A percentile compares a stretch with the other conserved stretches of the same genome.
These are phyloP conservation scores for Colletotrichum spaethianum DNA, from an alignment of 2,329 filamentous ascomycete genomes.

Conservation along the genomic window DNA sequence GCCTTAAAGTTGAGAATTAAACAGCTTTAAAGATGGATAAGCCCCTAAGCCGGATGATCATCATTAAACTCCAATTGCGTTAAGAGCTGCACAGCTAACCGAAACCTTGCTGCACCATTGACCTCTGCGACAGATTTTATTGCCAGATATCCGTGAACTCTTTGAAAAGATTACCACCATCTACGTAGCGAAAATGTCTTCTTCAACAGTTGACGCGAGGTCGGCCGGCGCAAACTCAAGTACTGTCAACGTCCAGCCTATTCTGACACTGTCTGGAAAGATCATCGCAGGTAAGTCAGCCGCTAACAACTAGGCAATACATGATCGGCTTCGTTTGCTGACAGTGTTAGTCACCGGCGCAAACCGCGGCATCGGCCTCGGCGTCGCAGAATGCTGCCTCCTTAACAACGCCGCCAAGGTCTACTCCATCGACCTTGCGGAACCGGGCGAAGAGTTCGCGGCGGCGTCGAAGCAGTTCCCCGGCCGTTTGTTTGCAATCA, in stretches of 20 bases:
- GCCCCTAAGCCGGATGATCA: background rate
- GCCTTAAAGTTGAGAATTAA: background rate
- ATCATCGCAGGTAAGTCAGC: slow-evolving; percentile 54
- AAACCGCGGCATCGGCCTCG: slow-evolving; percentile 61
- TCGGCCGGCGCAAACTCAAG: background rate
- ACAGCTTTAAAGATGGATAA: slow-evolving; percentile 5
- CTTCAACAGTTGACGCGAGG: background rate
- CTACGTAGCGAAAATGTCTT: slow-evolving; percentile 4
- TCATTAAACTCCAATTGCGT: no score
- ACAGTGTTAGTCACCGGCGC: slow-evolving; percentile 55
- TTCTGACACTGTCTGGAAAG: slow-evolving; percentile 52
- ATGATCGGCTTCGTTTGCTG: background rate
- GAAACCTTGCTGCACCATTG: background rate
- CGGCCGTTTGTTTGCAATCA: slow-evolving; percentile 55
- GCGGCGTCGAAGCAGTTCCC: slow-evolving; percentile 50
- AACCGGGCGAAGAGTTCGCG: slow-evolving; percentile 45
- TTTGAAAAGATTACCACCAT: no score
- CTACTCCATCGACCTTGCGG: slow-evolving; percentile 52
- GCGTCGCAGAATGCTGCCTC: slow-evolving; percentile 63
- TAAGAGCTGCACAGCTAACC: background rate
- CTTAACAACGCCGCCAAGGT: slow-evolving; percentile 58
- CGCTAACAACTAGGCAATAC: background rate
- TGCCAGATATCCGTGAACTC: background rate
- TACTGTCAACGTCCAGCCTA: slow-evolving; percentile 24
- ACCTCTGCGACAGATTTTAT: background rate